Conservation (phyloP, 352 stramenopile genomes). For the Phytopythium vexans region DNA sequence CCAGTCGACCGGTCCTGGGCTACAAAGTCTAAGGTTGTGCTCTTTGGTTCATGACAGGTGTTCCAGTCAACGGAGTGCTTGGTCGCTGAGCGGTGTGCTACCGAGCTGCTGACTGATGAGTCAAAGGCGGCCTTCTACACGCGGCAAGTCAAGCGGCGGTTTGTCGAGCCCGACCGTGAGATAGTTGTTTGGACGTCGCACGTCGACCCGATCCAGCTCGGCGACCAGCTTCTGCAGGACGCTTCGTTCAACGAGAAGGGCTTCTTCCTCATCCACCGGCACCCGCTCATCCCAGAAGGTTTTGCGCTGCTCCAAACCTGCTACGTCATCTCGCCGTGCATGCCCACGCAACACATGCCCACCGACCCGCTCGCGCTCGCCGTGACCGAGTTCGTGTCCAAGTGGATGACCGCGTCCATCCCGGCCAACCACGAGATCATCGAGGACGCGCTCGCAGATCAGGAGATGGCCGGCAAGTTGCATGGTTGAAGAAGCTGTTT, state of each 20-base stretch:
- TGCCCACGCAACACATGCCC: slow-evolving; percentile 22
- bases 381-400: slow-evolving; percentile 38
- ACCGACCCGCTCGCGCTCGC: slow-evolving; percentile 16
- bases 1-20: background rate
- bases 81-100: slow-evolving; percentile 54
- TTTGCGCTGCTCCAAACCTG: slow-evolving; percentile 49
- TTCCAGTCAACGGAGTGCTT: slow-evolving; percentile 37
- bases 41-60: slow-evolving; percentile 7
- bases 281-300: slow-evolving; percentile 21
- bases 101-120: slow-evolving; percentile 46
- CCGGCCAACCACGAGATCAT: slow-evolving; percentile 43
- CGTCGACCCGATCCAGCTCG: slow-evolving; percentile 50
- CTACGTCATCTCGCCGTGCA: slow-evolving; percentile 50
- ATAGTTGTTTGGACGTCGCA: slow-evolving; percentile 57
- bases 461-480: no score
- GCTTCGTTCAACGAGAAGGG: slow-evolving; percentile 52
- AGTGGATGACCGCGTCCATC: slow-evolving; percentile 27
- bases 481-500: no score
- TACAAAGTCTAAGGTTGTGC: background rate
- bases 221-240: slow-evolving; percentile 25
- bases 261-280: slow-evolving; percentile 47
- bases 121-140: slow-evolving; percentile 40
- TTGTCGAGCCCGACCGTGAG: slow-evolving; percentile 41
- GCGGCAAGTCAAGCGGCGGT: slow-evolving; percentile 56
- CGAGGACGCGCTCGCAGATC: slow-evolving; percentile 14